Base-by-base conservation (phyloP, 495 filamentous ascomycete genomes). In the Schizothecium vesticola region DNA sequence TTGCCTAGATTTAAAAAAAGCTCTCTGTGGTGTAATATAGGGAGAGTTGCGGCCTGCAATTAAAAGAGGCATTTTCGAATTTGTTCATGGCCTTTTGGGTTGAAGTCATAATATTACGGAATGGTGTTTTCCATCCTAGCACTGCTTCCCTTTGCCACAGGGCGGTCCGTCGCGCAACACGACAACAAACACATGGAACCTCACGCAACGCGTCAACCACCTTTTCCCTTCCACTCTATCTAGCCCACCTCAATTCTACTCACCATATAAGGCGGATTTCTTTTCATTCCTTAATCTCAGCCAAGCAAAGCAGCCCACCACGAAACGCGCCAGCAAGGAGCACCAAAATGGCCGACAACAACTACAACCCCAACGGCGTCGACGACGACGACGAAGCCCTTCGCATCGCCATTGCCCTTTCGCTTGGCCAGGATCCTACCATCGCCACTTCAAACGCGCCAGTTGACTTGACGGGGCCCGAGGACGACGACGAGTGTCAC, bases 361-460 rank as follows among this genome's bases (percentile, higher is more conserved):
- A 59, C 1, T 69, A 59, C 12, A 68, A 73, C 10, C 13, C 72
- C 60, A 75, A 75, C 36, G 75, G 76, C 31, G 68, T 59, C 16
- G 73, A 73, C 10, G 80, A 82, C 26, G 81, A 84, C 25, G 82
- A 85, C 33, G 82, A 81, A 31, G 80, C 77, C n/a, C 66, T 84
- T 7, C 73, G 76, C 24, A 77, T 80, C 21, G 81, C 81, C 21
- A 80, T 83, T 31, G 81, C 78, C 21, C 65, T 82, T 31, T 84
- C 80, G 0, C 75, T 82, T 1, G 75, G 76, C 22, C 72, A 80
- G 63, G 79, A 80, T 22, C 59, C 76, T 23, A 51, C 23, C 24
- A 11, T 19, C 24, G 22, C 28, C 19, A 5, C 43, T n/a, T n/a
- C 43, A 51, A 51, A 51, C 5, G 16, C 43, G 43, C 16, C 43